These are phyloP conservation scores for Musa troglodytarum DNA, from an alignment of 176 grass and related monocot genomes.

Conservation along the genomic window DNA sequence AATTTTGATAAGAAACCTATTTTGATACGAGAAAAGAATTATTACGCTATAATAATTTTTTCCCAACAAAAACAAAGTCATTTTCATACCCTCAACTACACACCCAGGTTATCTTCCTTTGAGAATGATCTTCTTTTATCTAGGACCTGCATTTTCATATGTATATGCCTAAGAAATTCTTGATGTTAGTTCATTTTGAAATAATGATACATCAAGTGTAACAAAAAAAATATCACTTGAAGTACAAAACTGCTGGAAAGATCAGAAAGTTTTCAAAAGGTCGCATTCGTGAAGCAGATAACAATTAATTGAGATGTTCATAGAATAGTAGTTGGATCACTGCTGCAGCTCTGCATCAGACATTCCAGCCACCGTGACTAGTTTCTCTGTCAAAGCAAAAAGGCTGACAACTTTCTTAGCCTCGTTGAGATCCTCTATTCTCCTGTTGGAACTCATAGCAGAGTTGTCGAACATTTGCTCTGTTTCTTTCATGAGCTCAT, in stretches of 20 bases:
- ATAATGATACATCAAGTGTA: no score
- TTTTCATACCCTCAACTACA: no score
- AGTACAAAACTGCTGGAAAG: neutral
- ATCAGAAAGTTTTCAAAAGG: neutral
- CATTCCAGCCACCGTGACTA: conserved; percentile 23
- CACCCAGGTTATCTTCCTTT: no score
- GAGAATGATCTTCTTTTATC: no score
- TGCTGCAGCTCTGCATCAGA: conserved; percentile 14
- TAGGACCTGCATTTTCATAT: no score
- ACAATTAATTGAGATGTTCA: neutral
- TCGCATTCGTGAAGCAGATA: neutral
- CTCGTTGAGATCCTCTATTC: conserved; percentile 27
- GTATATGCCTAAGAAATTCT: no score
- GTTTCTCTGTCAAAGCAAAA: conserved; percentile 47
- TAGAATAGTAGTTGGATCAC: conserved; percentile 2
- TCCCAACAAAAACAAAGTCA: no score
- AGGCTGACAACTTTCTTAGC: conserved; percentile 37
- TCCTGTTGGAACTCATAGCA: neutral
- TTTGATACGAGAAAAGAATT: no score
- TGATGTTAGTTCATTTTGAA: no score
- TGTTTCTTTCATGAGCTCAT: conserved; percentile 27
- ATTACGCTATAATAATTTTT: no score
- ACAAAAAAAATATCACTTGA: no score
- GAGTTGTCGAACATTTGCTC: conserved; percentile 14
- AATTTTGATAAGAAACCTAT: no score